Evolutionary conservation across 106 monocot species (phyloP), one percentile per base, ranked within the genome.

Genomic region (Apostasia shenzhenica): DNA sequence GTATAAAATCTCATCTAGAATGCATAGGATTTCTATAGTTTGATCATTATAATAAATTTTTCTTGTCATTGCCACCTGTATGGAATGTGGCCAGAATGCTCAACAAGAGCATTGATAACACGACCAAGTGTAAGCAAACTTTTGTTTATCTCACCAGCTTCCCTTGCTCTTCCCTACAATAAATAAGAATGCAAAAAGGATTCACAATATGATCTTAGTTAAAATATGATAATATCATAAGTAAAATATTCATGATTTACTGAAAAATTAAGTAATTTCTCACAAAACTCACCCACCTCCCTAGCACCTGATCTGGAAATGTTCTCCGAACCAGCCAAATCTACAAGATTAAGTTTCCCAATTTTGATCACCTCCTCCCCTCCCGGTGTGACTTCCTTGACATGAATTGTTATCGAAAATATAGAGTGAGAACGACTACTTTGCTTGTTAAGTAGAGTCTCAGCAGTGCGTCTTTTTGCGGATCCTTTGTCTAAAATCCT

Each of bases 141-240:
- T 81, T 91, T 95, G 67, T 95, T 95, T 41, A 95, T 95, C 72
- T 91, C 95, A 70, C 95, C 95, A 58, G 95, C 91, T 78, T 95
- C 95, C 70, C 95, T 85, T 76, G 95, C 91, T 76, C 95, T 83
- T 6, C 91, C 95, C 95, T 95, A 81, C 71, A 83, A 47, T 74
- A 69, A 37, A 12, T 58, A 56, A 43, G 56, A 26, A 26, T 26
- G 26, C 26, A 26, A 26, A 26, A 26, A 26, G 26, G 26, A 26
- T 4, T 4, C 58, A 10, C 13, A n/a, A 58, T 45, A 45, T 42
- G 45, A 42, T 9, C 41, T 6, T 46, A 40, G 38, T 64, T 1
- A 43, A 41, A 43, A 4, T 50, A 50, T 50, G 50, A 50, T 8
- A 50, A 8, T 50, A 50, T 50, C 9, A 60, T 9, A 56, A 49